Conservation (phyloP, 305 asterid genomes). For the Petunia hybrid region DNA sequence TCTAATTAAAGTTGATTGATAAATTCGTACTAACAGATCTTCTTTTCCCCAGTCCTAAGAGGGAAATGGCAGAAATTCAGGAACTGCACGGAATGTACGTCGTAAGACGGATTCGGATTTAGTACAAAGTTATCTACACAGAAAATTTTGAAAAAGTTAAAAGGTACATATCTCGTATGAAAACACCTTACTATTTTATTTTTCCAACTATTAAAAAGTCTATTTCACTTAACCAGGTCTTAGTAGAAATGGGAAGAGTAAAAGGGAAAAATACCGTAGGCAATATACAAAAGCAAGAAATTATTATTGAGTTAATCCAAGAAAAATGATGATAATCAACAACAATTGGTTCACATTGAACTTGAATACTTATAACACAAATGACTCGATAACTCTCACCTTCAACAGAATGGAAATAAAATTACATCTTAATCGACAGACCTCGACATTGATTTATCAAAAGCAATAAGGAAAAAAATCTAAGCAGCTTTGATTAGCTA, state of each 20-base stretch:
- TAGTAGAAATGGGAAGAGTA: neutral
- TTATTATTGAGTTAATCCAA: neutral
- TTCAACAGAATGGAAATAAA: conserved; percentile 17
- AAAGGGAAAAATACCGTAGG: neutral
- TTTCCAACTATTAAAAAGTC: no score
- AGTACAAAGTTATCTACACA: no score
- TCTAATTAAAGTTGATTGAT: no score
- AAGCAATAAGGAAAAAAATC: conserved; percentile 8
- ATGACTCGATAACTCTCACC: neutral
- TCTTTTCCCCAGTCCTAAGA: no score
- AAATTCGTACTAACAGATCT: no score
- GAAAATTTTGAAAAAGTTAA: no score
- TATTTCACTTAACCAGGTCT: neutral
- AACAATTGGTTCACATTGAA: conserved; percentile 2
- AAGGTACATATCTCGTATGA: no score
- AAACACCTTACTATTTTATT: no score
- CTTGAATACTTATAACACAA: neutral
- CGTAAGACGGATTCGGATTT: neutral
- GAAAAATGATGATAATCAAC: no score
- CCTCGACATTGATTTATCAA: conserved; percentile 15
- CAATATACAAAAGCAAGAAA: neutral
- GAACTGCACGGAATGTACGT: conserved; percentile 12
- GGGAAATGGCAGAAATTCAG: neutral
- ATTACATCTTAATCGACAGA: conserved; percentile 16
- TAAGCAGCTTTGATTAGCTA: conserved; percentile 2